phyloP scores from a whole-genome alignment of 192 early-diverging fungal genomes.

The Glomus cerebriforme region DNA sequence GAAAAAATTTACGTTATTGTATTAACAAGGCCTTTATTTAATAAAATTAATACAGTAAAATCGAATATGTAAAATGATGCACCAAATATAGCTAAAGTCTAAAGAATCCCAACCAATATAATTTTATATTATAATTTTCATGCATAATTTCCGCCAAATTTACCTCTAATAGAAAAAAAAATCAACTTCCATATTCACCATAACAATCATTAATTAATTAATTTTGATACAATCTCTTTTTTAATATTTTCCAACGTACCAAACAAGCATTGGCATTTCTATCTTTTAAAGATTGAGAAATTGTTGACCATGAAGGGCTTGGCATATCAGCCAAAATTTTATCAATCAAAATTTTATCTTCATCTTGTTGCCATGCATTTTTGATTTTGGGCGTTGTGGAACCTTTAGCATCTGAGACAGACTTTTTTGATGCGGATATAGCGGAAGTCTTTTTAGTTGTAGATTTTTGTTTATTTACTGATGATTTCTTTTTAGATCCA shows the following conservation, averaged over 20 bases:
- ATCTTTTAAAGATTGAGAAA: background rate
- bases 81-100: no score
- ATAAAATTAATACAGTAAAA: no score
- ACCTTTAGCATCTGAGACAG: background rate
- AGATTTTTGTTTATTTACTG: no score
- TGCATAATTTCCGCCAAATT: background rate
- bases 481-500: no score
- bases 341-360: conserved; percentile 20
- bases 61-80: no score
- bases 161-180: background rate
- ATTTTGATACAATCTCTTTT: conserved; percentile 15
- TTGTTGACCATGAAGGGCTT: background rate
- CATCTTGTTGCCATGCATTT: background rate
- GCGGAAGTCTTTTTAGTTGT: no score
- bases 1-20: no score
- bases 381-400: background rate
- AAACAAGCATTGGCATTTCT: conserved; percentile 5
- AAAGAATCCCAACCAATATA: no score
- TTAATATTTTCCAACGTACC: conserved; percentile 1
- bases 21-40: no score
- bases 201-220: background rate
- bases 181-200: background rate
- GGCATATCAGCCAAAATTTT: background rate
- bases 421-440: background rate
- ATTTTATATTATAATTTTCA: background rate